phyloP scores from a whole-genome alignment of 1,284 basidiomycete genomes.

The Jaminaea rosea region DNA sequence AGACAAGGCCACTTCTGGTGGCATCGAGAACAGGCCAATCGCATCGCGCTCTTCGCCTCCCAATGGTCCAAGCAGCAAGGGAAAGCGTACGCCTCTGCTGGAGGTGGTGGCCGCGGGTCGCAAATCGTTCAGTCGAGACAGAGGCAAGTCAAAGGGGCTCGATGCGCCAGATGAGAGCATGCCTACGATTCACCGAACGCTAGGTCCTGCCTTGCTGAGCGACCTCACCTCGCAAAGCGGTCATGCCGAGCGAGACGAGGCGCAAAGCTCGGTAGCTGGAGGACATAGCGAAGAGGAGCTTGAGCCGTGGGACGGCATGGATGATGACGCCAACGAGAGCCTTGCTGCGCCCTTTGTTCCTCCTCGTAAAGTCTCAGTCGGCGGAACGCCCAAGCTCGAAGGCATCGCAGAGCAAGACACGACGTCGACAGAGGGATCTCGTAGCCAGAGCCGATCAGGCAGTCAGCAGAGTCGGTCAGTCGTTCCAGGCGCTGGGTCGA shows the following conservation, averaged over 20 bases:
- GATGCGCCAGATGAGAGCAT: background rate
- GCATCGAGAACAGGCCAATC: background rate
- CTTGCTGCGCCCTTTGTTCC: too few relatives aligned
- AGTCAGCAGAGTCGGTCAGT: too few relatives aligned
- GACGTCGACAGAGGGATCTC: too few relatives aligned
- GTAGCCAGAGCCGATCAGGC: too few relatives aligned
- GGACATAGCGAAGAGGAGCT: conserved; percentile 2
- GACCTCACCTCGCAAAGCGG: too few relatives aligned
- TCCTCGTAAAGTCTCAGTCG: too few relatives aligned
- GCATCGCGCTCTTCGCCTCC: background rate
- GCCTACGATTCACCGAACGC: conserved; percentile 7
- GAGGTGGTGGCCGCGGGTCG: background rate
- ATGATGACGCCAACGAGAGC: too few relatives aligned
- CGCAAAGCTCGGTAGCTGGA: too few relatives aligned
- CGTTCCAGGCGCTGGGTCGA: too few relatives aligned
- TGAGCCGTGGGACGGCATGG: conserved; percentile 1
- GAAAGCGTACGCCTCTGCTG: background rate
- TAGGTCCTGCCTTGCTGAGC: conserved; percentile 6
- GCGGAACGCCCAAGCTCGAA: too few relatives aligned
- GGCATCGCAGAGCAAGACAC: too few relatives aligned
- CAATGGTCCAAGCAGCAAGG: background rate
- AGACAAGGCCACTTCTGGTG: background rate
- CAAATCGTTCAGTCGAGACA: background rate
- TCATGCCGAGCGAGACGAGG: too few relatives aligned
- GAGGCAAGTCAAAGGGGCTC: background rate